These are phyloP conservation scores for Wickerhamiella hasegawae DNA, from an alignment of 805 yeast species.

Conservation along the genomic window DNA sequence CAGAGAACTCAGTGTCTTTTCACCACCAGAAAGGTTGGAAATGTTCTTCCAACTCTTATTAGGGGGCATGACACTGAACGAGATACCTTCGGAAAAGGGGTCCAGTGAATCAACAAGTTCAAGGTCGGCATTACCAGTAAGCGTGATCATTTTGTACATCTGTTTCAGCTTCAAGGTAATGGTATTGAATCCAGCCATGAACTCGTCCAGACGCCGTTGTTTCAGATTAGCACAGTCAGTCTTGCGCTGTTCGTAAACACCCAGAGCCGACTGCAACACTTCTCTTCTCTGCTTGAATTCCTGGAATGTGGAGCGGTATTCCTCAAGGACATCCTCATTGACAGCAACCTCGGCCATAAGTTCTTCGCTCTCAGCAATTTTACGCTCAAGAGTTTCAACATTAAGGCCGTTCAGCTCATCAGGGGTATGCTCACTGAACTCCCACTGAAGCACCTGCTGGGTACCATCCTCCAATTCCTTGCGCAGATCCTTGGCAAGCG, in stretches of 20 bases:
- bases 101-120: slow-evolving; percentile 91
- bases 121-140: slow-evolving; percentile 98
- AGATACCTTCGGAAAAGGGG: slow-evolving; percentile 95
- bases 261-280: slow-evolving; percentile 55
- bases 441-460: too few species aligned
- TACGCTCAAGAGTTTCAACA: slow-evolving; percentile 9
- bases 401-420: slow-evolving; percentile 13
- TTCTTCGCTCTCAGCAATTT: slow-evolving; percentile 15
- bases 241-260: slow-evolving; percentile 47
- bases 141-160: slow-evolving; percentile 96
- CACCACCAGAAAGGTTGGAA: slow-evolving; percentile 92
- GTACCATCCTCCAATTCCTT: too few species aligned
- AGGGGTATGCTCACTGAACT: slow-evolving; percentile 8
- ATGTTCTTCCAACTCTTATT: slow-evolving; percentile 96
- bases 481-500: background rate
- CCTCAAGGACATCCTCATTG: slow-evolving; percentile 60
- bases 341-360: slow-evolving; percentile 37
- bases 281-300: slow-evolving; percentile 50
- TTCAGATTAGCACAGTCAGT: slow-evolving; percentile 50
- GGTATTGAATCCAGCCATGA: slow-evolving; percentile 79
- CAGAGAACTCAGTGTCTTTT: slow-evolving; percentile 83
- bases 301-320: slow-evolving; percentile 48
- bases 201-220: slow-evolving; percentile 65
- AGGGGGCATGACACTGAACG: slow-evolving; percentile 98
- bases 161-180: slow-evolving; percentile 82